A percentile compares a stretch with the other conserved stretches of the same genome.
Evolutionary conservation across 2,329 filamentous ascomycete species (phyloP).

Genomic region (Colletotrichum musicola): DNA sequence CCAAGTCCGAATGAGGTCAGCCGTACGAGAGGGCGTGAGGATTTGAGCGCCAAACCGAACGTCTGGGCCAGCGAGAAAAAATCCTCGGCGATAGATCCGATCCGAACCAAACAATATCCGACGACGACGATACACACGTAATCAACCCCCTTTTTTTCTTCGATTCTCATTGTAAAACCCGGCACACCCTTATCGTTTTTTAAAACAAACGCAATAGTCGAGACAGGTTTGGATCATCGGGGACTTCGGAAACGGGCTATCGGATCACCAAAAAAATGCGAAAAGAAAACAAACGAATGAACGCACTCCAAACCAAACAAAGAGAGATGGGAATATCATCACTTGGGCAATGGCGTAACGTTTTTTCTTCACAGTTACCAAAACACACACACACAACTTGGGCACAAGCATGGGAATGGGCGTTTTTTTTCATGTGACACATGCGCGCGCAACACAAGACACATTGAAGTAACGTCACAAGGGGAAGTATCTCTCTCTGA

Average conservation of each 20-base stretch:
- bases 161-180: constrained; percentile 30
- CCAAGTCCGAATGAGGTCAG: constrained; percentile 29
- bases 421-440: constrained; percentile 31
- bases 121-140: constrained; percentile 13
- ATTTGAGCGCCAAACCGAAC: not conserved
- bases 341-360: not conserved
- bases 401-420: constrained; percentile 36
- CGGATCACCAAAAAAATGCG: not conserved
- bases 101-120: not conserved
- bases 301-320: not conserved
- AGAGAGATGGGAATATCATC: constrained; percentile 1
- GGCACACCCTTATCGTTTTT: constrained; percentile 6
- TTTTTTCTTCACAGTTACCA: not conserved
- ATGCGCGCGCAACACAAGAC: constrained; percentile 18
- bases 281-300: not conserved
- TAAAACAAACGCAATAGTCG: constrained; percentile 19
- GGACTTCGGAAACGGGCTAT: constrained; percentile 1
- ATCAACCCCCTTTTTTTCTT: constrained; percentile 17
- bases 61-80: not conserved
- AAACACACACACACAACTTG: constrained; percentile 16
- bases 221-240: constrained; percentile 29
- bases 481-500: too few species aligned
- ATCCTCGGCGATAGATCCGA: constrained; percentile 17
- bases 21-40: not conserved
- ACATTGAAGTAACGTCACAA: not conserved